Conservation (phyloP, 768 basidiomycete species). For the Vishniacozyma victoriae region DNA sequence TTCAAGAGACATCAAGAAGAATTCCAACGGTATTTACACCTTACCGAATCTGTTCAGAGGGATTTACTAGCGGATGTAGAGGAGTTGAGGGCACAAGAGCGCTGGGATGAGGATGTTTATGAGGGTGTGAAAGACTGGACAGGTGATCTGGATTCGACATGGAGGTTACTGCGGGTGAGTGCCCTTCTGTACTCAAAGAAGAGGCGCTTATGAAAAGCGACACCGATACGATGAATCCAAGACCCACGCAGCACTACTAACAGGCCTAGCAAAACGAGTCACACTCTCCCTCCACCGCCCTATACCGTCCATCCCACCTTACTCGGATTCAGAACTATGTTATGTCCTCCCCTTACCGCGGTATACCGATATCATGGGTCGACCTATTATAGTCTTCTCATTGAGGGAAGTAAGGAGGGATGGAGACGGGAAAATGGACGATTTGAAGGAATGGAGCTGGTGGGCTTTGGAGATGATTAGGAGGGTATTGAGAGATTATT, state of each 20-base stretch:
- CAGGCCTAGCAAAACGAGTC: slow-evolving; percentile 20
- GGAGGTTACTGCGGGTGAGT: slow-evolving; percentile 31
- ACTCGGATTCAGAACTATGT: slow-evolving; percentile 29
- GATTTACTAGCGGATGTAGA: slow-evolving; percentile 29
- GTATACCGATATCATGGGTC: slow-evolving; percentile 25
- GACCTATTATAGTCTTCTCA: slow-evolving; percentile 40
- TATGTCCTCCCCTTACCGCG: slow-evolving; percentile 37
- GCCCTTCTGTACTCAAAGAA: background rate
- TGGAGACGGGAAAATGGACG: slow-evolving; percentile 23
- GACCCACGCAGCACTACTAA: slow-evolving; percentile 17
- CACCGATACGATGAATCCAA: slow-evolving; percentile 26
- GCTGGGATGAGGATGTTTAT: slow-evolving; percentile 28
- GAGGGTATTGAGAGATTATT: slow-evolving; percentile 31
- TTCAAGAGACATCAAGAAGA: slow-evolving; percentile 11
- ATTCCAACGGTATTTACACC: slow-evolving; percentile 26
- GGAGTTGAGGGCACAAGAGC: slow-evolving; percentile 26
- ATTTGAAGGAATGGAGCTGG: slow-evolving; percentile 40
- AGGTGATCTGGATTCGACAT: slow-evolving; percentile 25
- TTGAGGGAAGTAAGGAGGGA: slow-evolving; percentile 33
- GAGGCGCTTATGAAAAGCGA: slow-evolving; percentile 26
- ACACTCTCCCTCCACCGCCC: slow-evolving; percentile 17
- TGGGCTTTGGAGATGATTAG: slow-evolving; percentile 41
- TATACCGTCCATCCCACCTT: slow-evolving; percentile 22
- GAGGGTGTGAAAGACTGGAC: slow-evolving; percentile 32
- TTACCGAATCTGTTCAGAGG: slow-evolving; percentile 26